Evolutionary conservation across 169 alveolate species (phyloP).

Genomic region (Plasmodium falciparum): DNA sequence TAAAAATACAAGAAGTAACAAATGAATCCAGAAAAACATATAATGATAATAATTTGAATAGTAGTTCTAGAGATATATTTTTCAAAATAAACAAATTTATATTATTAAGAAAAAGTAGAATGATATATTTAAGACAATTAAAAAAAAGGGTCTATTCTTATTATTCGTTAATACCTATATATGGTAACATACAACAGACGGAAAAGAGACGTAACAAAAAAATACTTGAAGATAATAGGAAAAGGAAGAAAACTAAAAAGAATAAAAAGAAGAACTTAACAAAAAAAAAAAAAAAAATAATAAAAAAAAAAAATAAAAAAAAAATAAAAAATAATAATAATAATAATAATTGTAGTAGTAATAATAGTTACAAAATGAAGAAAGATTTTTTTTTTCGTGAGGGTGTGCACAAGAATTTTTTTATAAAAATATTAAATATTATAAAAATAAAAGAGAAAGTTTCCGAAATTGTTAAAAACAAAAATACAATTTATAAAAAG

Average conservation of each 20-base stretch:
- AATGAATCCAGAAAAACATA: background rate
- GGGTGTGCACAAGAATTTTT: conserved; percentile 1
- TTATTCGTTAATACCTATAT: conserved; percentile 8
- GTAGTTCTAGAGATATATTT: background rate
- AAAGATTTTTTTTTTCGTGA: background rate
- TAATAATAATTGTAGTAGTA: no score
- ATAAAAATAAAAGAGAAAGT: conserved; percentile 34
- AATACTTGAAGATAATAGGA: background rate
- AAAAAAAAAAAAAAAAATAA: background rate
- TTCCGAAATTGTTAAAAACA: conserved; percentile 18
- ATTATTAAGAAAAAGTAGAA: conserved; percentile 16
- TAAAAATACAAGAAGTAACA: background rate
- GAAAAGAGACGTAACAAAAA: no score
- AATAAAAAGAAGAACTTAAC: no score
- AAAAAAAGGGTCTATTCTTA: conserved; percentile 12
- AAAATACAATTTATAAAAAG: conserved; percentile 31
- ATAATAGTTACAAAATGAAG: background rate
- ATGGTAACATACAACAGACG: background rate
- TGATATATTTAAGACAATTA: conserved; percentile 14
- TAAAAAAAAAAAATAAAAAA: no score
- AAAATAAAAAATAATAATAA: no score
- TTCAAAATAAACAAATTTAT: conserved; percentile 7
- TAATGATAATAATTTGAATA: background rate
- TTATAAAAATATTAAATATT: conserved; percentile 46
- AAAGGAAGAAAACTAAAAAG: background rate